Evolutionary conservation across 2,329 filamentous ascomycete species (phyloP).

Genomic region (Lecanicillium sp.): DNA sequence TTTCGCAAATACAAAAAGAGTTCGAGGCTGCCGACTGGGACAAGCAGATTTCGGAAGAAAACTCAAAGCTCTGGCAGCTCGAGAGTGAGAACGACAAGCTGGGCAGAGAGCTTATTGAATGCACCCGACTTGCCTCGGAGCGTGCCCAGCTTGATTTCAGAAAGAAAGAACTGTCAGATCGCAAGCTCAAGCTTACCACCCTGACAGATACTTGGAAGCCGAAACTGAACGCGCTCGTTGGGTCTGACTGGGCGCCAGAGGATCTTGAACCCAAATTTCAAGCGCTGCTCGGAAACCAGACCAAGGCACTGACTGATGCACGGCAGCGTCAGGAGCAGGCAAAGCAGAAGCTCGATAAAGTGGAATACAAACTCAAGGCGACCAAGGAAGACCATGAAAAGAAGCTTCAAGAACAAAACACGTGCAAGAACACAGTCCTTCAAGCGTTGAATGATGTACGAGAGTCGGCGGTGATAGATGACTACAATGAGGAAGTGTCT

Average conservation of each 20-base stretch:
- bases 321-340: constrained; percentile 65
- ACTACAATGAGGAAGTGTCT: constrained; percentile 46
- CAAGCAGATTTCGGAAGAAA: constrained; percentile 59
- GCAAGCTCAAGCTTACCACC: constrained; percentile 68
- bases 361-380: constrained; percentile 66
- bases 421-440: constrained; percentile 53
- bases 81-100: constrained; percentile 69
- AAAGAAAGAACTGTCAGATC: constrained; percentile 71
- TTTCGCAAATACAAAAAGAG: constrained; percentile 57
- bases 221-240: constrained; percentile 61
- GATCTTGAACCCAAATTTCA: constrained; percentile 69
- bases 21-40: constrained; percentile 64
- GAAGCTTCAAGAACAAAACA: constrained; percentile 55
- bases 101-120: constrained; percentile 75
- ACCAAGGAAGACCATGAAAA: constrained; percentile 58
- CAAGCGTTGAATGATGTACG: constrained; percentile 40
- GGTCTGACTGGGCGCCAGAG: constrained; percentile 59
- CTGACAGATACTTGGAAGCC: constrained; percentile 68
- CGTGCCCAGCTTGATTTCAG: constrained; percentile 78
- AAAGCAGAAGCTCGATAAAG: constrained; percentile 66
- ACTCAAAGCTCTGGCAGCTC: constrained; percentile 58
- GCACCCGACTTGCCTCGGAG: constrained; percentile 73
- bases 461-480: constrained; percentile 43
- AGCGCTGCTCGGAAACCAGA: constrained; percentile 51
- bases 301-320: constrained; percentile 53